Base-by-base conservation (phyloP, 2,329 filamentous ascomycete species). In the Stagonosporopsis chrysanthemi region DNA sequence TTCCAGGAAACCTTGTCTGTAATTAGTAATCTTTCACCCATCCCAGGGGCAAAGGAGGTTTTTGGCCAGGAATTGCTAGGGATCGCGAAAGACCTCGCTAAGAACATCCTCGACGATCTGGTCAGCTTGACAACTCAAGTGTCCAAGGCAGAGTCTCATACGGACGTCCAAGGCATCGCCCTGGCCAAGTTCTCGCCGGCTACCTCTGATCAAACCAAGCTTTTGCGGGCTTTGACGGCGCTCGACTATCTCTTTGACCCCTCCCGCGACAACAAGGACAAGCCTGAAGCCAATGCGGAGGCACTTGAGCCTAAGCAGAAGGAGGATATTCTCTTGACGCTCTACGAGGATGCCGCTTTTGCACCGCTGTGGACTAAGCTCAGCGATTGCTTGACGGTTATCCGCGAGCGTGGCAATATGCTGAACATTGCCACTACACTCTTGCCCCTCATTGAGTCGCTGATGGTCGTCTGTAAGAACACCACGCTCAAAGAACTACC, bases 401-500 rank as follows among this genome's bases (percentile, higher is more conserved):
- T 99, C 66, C 90, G 92, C 48, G 87, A 96, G 76, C 90, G 93
- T 55, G 93, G 96, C 74, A 96, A 92, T 73, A 95, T 98, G 88
- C 87, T 98, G 71, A 97, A 96, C 70, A 93, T 99, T 54, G 96
- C 95, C 28, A 98, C 94, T 0, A 98, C 98, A 62, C 84, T 99
- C 24, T 82, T 98, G 33, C 95, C 95, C 28, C 82, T 99, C 28
- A 97, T 99, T 60, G 95, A 99, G 77, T 92, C 93, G 6, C 82
- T 99, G 60, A 99, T 99, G 95, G 95, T 99, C 50, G 93, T 99
- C 26, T 99, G 96, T 84, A 99, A 98, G 82, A 98, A 98, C 76
- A 97, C 92, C 8, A 90, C 92, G 1, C 82, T 92, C 51, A 89
- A 88, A 70, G 90, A 95, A 59, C 80, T 86, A 24, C 77, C 83